These are phyloP conservation scores for Thyridium curvatum DNA, from an alignment of 2,329 filamentous ascomycete species.

Conservation along the genomic window DNA sequence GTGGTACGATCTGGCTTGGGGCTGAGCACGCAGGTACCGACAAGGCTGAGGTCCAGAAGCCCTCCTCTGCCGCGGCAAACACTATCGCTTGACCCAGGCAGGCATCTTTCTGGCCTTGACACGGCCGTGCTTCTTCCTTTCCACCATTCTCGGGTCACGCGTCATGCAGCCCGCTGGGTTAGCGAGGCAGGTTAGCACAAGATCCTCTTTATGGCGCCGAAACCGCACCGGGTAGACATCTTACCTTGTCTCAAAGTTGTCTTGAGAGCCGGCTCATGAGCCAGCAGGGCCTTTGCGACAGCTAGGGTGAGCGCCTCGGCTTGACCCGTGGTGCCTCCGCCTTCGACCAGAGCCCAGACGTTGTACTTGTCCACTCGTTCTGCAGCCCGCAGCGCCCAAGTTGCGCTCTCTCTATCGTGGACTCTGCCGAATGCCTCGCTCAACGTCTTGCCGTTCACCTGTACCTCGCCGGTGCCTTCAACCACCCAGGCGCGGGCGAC, in stretches of 20 bases:
- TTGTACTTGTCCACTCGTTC: slow-evolving; percentile 93
- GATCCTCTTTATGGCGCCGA: slow-evolving; percentile 5
- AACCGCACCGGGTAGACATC: slow-evolving; percentile 26
- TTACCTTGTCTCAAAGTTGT: slow-evolving; percentile 81
- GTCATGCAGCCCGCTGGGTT: slow-evolving; percentile 81
- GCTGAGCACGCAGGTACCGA: too few relatives aligned
- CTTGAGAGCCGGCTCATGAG: slow-evolving; percentile 91
- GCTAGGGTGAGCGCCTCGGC: slow-evolving; percentile 91
- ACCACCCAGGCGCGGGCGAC: slow-evolving; percentile 81
- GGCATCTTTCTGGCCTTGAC: slow-evolving; percentile 98
- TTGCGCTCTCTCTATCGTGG: slow-evolving; percentile 88
- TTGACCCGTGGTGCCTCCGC: slow-evolving; percentile 90
- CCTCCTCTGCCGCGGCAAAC: neutral
- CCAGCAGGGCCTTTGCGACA: slow-evolving; percentile 77
- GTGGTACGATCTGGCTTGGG: too few relatives aligned
- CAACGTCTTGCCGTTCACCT: slow-evolving; percentile 86
- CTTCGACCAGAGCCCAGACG: slow-evolving; percentile 76
- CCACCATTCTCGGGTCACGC: slow-evolving; percentile 83
- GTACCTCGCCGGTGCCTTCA: slow-evolving; percentile 83
- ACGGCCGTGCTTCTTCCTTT: slow-evolving; percentile 96
- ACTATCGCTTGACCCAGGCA: slow-evolving; percentile 85
- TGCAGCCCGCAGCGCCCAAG: slow-evolving; percentile 84
- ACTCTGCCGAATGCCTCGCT: slow-evolving; percentile 76
- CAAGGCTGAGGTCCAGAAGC: too few relatives aligned
- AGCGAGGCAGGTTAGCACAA: slow-evolving; percentile 34